Evolutionary conservation across 1,284 basidiomycete species (phyloP).

Genomic region (Trichosporon sp.): DNA sequence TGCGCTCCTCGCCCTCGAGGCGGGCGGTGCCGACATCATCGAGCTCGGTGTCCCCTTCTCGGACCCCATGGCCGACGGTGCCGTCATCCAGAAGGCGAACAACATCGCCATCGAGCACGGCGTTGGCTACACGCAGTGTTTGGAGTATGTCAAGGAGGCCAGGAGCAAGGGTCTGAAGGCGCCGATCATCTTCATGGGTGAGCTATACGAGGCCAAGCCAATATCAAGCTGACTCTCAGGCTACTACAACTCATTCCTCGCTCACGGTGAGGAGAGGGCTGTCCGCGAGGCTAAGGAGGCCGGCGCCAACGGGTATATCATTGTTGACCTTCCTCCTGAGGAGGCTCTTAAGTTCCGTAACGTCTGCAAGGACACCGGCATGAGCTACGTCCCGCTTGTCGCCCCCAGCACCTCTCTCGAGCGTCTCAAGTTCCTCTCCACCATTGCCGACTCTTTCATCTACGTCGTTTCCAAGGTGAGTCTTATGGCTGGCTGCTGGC

Average conservation of each 20-base stretch:
- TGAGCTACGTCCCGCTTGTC: slow-evolving; percentile 95
- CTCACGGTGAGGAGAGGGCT: slow-evolving; percentile 90
- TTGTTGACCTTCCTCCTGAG: slow-evolving; percentile 96
- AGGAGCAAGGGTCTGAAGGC: slow-evolving; percentile 72
- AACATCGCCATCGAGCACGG: slow-evolving; percentile 80
- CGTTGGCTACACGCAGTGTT: slow-evolving; percentile 69
- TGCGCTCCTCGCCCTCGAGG: slow-evolving; percentile 82
- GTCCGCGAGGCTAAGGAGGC: slow-evolving; percentile 81
- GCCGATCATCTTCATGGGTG: slow-evolving; percentile 92
- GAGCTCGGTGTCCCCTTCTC: slow-evolving; percentile 96
- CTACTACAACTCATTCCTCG: slow-evolving; percentile 92
- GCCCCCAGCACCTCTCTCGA: slow-evolving; percentile 85
- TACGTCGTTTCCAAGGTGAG: slow-evolving; percentile 88
- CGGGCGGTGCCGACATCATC: slow-evolving; percentile 89
- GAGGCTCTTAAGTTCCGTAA: slow-evolving; percentile 86
- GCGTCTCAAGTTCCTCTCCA: slow-evolving; percentile 84
- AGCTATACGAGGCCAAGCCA: slow-evolving; percentile 25
- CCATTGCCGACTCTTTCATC: slow-evolving; percentile 94
- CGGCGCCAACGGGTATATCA: slow-evolving; percentile 94
- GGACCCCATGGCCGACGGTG: slow-evolving; percentile 93
- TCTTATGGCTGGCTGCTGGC: background rate
- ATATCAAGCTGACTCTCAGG: slow-evolving; percentile 54
- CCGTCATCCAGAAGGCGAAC: slow-evolving; percentile 86
- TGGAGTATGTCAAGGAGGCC: slow-evolving; percentile 74
- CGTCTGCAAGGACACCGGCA: slow-evolving; percentile 73